Percentiles rank a stretch among this genome's conserved stretches.
Conservation (phyloP, 2,329 filamentous ascomycete genomes). For the Pyrenophora seminiperda region DNA sequence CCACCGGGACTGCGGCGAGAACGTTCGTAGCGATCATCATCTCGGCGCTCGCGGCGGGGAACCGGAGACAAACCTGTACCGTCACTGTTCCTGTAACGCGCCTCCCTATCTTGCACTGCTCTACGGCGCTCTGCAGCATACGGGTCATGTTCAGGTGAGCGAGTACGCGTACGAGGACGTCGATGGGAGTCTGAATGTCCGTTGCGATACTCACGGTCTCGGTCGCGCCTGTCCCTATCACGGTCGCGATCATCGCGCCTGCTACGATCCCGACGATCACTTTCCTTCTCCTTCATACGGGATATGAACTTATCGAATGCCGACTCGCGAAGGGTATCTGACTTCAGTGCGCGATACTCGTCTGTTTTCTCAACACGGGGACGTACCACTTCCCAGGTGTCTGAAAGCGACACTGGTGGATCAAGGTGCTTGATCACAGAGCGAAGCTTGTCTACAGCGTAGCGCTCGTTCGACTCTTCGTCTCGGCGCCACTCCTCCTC, state of each 20-base stretch:
- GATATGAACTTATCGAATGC: slow-evolving; percentile 93
- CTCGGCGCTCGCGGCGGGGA: slow-evolving; percentile 51
- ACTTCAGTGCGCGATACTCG: slow-evolving; percentile 81
- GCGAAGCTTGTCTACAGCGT: slow-evolving; percentile 81
- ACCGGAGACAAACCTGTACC: slow-evolving; percentile 66
- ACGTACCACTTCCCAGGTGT: slow-evolving; percentile 88
- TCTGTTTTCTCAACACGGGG: slow-evolving; percentile 77
- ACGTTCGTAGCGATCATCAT: slow-evolving; percentile 49
- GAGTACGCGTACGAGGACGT: slow-evolving; percentile 67
- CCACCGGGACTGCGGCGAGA: slow-evolving; percentile 63
- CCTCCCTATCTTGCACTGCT: slow-evolving; percentile 90
- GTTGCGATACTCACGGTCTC: slow-evolving; percentile 49
- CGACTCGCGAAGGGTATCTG: slow-evolving; percentile 79
- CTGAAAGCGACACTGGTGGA: slow-evolving; percentile 74
- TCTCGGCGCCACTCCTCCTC: slow-evolving; percentile 82
- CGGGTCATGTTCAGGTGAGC: slow-evolving; percentile 87
- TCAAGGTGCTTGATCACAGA: slow-evolving; percentile 88
- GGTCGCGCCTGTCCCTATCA: slow-evolving; percentile 48
- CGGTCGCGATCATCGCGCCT: slow-evolving; percentile 53
- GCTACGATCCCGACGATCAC: slow-evolving; percentile 60
- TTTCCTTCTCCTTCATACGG: slow-evolving; percentile 85
- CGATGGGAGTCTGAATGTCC: slow-evolving; percentile 48
- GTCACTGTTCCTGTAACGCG: slow-evolving; percentile 84
- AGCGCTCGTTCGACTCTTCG: slow-evolving; percentile 82
- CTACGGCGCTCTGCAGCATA: slow-evolving; percentile 96